Base-by-base conservation (phyloP, 805 yeast genomes). In the Kluyveromyces nonfermentans region DNA sequence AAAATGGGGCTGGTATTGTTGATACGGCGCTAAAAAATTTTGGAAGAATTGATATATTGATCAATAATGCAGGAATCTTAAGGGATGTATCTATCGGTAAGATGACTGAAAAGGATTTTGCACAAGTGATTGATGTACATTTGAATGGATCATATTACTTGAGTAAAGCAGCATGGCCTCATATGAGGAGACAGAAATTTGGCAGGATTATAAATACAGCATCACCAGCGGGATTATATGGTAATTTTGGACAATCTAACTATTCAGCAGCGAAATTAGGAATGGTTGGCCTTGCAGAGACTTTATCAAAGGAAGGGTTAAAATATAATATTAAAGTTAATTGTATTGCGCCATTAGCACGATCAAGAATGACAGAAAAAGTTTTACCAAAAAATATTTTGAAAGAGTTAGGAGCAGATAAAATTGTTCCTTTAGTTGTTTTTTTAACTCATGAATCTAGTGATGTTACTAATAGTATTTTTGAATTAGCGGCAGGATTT, bases 211-310 rank as follows among this genome's bases (percentile, higher is more conserved):
- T 90, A 56, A 89, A 87, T 74, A 89, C 97, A n/a, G 80, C 95
- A 21, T 88, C 96, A 4, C 96, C 97, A 4, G 97, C 97, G 31
- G 98, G 98, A 18, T 73, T 90, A 51, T 90, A 83, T 63, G 98
- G 98, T 49, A 88, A 88, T 68, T 90, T 89, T 67, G 98, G 98
- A 40, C 98, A 90, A 69, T 78, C 95, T 34, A 90, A 90, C 69
- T 90, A 90, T 68, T 80, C 96, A 1, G 89, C 96, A 22, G 97
- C 96, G 18, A 90, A 90, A 65, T 70, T 85, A 49, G 97, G 85
- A 15, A 70, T 88, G 42, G 85, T 90, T 45, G 97, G 97, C 9
- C 78, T 90, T 55, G 83, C 95, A 38, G 96, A 90, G 66, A 88
- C 97, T 7, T 75, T 89, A 59, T 95, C 97, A 20, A 89, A 87